Percentiles rank a stretch among this genome's conserved stretches.
Conservation (phyloP, 345 rosid species). For the Kandelia obovata region DNA sequence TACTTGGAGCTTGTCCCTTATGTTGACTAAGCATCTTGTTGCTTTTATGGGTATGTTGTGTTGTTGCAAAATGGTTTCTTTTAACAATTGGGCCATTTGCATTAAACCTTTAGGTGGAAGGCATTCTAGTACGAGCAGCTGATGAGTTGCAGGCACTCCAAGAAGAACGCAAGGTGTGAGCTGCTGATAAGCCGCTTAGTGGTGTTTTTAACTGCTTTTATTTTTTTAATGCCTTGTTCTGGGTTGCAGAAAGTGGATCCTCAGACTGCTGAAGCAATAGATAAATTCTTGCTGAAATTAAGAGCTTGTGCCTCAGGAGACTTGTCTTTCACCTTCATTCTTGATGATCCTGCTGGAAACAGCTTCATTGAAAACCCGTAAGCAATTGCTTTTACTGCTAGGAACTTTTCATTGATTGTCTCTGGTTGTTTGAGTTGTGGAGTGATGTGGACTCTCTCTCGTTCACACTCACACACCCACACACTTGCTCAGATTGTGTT, state of each 20-base stretch:
- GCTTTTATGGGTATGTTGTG: not conserved
- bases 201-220: not conserved
- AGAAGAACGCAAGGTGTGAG: conserved; percentile 75
- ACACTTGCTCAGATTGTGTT: no score
- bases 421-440: no score
- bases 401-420: no score
- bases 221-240: conserved; percentile 10
- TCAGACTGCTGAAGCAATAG: conserved; percentile 86
- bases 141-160: conserved; percentile 89
- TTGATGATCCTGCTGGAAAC: conserved; percentile 95
- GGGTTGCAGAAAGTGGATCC: conserved; percentile 72
- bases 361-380: conserved; percentile 96
- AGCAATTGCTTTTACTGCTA: conserved; percentile 20
- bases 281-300: conserved; percentile 68
- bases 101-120: conserved; percentile 59
- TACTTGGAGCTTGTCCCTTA: not conserved
- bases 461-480: no score
- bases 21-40: not conserved
- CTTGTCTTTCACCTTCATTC: conserved; percentile 61
- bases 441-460: not conserved
- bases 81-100: conserved; percentile 6
- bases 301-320: conserved; percentile 73
- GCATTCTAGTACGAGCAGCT: conserved; percentile 67
- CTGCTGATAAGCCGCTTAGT: conserved; percentile 3
- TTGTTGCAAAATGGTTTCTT: not conserved